phyloP scores from a whole-genome alignment of 768 basidiomycete species.

The Xerocomellus amylosporus region DNA sequence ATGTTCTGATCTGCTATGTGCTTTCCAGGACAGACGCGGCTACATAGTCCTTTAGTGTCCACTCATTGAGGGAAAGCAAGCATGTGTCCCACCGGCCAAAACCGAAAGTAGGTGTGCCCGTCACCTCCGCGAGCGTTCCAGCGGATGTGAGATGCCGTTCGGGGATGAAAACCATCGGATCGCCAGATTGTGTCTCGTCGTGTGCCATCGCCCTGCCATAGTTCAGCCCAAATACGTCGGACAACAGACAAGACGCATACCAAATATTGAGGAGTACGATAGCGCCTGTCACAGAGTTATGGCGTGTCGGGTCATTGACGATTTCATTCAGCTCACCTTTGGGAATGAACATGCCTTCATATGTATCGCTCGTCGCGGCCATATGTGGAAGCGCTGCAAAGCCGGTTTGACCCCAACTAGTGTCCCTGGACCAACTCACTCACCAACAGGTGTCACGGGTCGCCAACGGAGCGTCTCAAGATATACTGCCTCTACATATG shows the following conservation, averaged over 20 bases:
- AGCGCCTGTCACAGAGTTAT: constrained; percentile 7
- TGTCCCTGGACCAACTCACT: constrained; percentile 1
- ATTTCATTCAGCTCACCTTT: constrained; percentile 17
- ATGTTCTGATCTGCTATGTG: constrained; percentile 33
- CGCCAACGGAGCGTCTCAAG: constrained; percentile 35
- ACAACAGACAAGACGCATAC: constrained; percentile 5
- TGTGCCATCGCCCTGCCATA: constrained; percentile 44
- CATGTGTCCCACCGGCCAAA: constrained; percentile 26
- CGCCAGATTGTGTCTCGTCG: constrained; percentile 48
- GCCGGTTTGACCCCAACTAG: background rate
- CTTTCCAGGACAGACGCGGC: constrained; percentile 35
- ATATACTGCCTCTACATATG: constrained; percentile 32
- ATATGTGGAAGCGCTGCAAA: constrained; percentile 23
- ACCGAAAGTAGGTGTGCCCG: constrained; percentile 10
- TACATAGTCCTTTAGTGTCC: constrained; percentile 3
- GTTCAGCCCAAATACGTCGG: background rate
- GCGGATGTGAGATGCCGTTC: constrained; percentile 45
- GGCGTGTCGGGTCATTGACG: background rate
- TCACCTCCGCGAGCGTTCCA: constrained; percentile 14
- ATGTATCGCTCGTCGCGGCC: constrained; percentile 24
- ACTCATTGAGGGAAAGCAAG: background rate
- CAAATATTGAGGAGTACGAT: constrained; percentile 27
- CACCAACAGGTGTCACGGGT: constrained; percentile 28
- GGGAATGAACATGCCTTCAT: constrained; percentile 31
- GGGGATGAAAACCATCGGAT: constrained; percentile 53